These are phyloP conservation scores for Curvularia sp. DNA, from an alignment of 2,329 filamentous ascomycete species.

Conservation along the genomic window DNA sequence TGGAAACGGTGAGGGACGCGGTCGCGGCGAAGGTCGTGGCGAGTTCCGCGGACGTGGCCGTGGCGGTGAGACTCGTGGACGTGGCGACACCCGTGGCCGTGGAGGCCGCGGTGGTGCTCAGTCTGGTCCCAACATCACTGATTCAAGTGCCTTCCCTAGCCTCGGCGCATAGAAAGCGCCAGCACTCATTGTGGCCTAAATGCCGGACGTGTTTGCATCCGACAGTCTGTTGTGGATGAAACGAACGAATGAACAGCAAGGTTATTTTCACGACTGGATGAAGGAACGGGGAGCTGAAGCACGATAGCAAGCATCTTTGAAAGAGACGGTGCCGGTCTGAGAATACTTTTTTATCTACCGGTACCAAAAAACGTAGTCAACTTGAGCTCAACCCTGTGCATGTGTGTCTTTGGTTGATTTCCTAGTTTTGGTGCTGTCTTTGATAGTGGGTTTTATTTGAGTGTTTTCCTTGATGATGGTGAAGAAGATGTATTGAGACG, in stretches of 20 bases:
- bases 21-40: conserved; percentile 59
- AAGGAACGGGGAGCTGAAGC: conserved; percentile 14
- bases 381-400: conserved; percentile 13
- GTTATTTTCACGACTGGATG: conserved; percentile 29
- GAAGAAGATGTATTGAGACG: too few species aligned
- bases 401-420: conserved; percentile 13
- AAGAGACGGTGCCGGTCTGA: conserved; percentile 24
- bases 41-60: conserved; percentile 56
- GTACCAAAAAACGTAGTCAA: conserved; percentile 17
- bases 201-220: conserved; percentile 22
- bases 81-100: conserved; percentile 57
- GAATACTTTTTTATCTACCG: conserved; percentile 20
- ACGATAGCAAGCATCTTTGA: conserved; percentile 19
- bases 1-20: conserved; percentile 57
- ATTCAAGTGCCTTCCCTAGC: conserved; percentile 62
- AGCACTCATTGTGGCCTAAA: conserved; percentile 28
- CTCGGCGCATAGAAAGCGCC: conserved; percentile 54
- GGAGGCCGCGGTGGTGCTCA: conserved; percentile 55
- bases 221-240: conserved; percentile 19
- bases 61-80: conserved; percentile 56
- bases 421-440: background rate
- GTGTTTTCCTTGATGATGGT: background rate
- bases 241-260: conserved; percentile 30
- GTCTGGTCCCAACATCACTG: conserved; percentile 57
- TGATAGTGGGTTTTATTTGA: background rate